phyloP scores from a whole-genome alignment of 345 rosid genomes.

The Eucalyptus shirleyi region DNA sequence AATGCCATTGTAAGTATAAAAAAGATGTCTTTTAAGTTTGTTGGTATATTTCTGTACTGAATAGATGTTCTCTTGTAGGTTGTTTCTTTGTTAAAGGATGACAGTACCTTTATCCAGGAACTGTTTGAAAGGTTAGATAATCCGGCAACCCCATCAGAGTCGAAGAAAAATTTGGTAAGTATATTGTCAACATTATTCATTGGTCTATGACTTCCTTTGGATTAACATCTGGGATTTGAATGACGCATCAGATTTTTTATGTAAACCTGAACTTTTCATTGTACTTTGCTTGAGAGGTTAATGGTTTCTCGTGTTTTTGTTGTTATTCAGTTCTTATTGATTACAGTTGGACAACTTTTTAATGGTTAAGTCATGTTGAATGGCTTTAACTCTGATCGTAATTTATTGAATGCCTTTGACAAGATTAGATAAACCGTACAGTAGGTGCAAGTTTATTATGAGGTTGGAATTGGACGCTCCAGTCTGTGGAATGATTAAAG shows the following conservation, averaged over 20 bases:
- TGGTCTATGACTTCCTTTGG: not conserved
- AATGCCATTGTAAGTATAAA: slow-evolving; percentile 59
- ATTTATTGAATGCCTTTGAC: not conserved
- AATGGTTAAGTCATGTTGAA: not conserved
- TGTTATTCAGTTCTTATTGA: not conserved
- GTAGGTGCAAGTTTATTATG: not conserved
- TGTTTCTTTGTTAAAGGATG: slow-evolving; percentile 70
- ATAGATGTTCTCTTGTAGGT: slow-evolving; percentile 28
- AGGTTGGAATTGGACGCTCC: not conserved
- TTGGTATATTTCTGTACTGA: not conserved
- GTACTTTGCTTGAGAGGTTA: not conserved
- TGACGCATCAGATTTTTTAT: not conserved
- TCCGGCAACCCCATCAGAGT: slow-evolving; percentile 45
- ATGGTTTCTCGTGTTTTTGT: not conserved
- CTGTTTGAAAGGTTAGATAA: slow-evolving; percentile 66
- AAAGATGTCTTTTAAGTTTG: not conserved
- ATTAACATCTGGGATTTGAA: not conserved
- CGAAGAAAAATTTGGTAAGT: slow-evolving; percentile 86
- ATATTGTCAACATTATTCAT: not conserved
- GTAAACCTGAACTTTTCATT: not conserved
- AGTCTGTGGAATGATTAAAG: not conserved
- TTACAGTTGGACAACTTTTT: not conserved
- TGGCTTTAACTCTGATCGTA: not conserved
- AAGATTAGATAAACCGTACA: not conserved
- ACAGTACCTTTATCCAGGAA: slow-evolving; percentile 80